Base-by-base conservation (phyloP, 805 yeast species). In the Monosporozyma unispora region DNA sequence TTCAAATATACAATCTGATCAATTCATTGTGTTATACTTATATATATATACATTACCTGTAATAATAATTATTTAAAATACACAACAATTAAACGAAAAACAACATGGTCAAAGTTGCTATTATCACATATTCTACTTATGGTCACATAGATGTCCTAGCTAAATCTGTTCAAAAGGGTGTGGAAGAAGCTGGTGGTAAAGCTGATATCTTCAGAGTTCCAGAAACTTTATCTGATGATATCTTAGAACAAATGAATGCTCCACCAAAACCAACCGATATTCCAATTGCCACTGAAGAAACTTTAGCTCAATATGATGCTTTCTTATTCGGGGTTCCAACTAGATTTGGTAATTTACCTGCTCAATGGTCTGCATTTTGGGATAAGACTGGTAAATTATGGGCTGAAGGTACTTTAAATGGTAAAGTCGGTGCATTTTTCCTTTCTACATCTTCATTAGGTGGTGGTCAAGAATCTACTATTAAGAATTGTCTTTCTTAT, bases 241-340 rank as follows among this genome's bases (percentile, higher is more conserved):
- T 82, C 25, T 70, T 87, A 50, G 64, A 63, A 23, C 54, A 65
- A 53, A 71, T 87, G 74, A 78, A 80, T 55, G 89, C 91, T 35
- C 64, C 93, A 22, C 82, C 88, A 42, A 80, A 79, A 62, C 73
- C 78, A 29, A 69, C 70, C 25, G 71, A 71, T 51, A 51, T 64
- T 60, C 88, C 88, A 49, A 65, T 78, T 50, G 86, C 87, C 33
- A 73, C 81, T 4, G 59, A 69, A 5, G 81, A 77, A 9, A 76
- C 78, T 2, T 73, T 87, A 58, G 64, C 67, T 19, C 70, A 77
- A 52, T 84, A 82, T 70, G 95, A 87, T 61, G 89, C 81, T 12
- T 82, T 81, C 66, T 55, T 87, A 55, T 82, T 87, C 58, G 96
- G 95, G 59, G 66, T 85, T 52, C 95, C 95, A 57, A 85, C 95